Percentiles rank a stretch among this genome's conserved stretches.
phyloP scores from a whole-genome alignment of 371 early-diverging fungal genomes.

The Mycotypha africana region DNA sequence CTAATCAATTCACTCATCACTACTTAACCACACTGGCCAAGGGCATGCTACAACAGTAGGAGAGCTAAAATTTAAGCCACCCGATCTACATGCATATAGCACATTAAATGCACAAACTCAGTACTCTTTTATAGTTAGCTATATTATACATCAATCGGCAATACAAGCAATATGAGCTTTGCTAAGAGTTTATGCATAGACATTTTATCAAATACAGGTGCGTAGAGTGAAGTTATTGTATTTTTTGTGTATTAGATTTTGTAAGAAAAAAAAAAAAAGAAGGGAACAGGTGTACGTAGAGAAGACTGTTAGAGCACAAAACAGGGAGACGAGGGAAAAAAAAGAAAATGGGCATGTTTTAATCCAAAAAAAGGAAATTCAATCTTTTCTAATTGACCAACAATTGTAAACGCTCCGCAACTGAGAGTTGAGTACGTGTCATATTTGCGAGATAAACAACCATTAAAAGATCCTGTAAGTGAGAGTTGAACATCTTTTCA shows the following conservation, averaged over 20 bases:
- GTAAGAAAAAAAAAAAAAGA: neutral
- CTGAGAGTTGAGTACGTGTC: slow-evolving; percentile 89
- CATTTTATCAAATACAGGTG: no score
- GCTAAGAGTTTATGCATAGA: no score
- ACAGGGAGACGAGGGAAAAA: neutral
- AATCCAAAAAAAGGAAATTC: neutral
- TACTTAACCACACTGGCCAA: no score
- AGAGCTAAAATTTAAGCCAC: no score
- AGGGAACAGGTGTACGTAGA: neutral
- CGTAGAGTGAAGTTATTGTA: neutral
- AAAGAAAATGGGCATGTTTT: neutral
- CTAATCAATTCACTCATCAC: no score
- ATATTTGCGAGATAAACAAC: slow-evolving; percentile 93
- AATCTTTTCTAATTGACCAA: slow-evolving; percentile 40
- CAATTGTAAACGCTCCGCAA: slow-evolving; percentile 85
- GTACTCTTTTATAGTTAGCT: no score
- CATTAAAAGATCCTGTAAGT: slow-evolving; percentile 91
- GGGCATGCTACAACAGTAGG: no score
- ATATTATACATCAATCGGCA: no score
- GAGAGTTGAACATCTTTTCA: slow-evolving; percentile 88
- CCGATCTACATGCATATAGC: no score
- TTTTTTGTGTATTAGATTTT: neutral
- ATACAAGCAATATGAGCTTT: no score
- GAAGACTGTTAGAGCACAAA: neutral
- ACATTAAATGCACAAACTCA: no score